Evolutionary conservation across 768 basidiomycete species (phyloP).

Genomic region (Kwoniella europaea): DNA sequence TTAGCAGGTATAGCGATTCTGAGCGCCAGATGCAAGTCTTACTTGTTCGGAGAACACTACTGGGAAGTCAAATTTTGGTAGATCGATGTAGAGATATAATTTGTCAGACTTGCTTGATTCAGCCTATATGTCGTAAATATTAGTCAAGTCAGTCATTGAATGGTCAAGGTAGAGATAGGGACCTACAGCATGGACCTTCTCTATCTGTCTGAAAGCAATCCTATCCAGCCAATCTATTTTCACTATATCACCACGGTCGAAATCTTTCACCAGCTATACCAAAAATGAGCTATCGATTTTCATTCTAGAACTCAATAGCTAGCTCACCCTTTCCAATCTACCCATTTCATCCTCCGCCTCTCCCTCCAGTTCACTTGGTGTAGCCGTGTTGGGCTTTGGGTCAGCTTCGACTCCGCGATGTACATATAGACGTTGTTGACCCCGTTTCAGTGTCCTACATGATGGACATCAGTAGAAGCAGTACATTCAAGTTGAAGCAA

Average conservation of each 20-base stretch:
- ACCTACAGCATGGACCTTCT: slow-evolving; percentile 86
- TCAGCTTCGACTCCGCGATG: slow-evolving; percentile 87
- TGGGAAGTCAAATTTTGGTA: slow-evolving; percentile 96
- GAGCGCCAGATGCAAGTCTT: slow-evolving; percentile 47
- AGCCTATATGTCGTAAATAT: slow-evolving; percentile 62
- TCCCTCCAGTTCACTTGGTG: slow-evolving; percentile 80
- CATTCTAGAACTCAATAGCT: background rate
- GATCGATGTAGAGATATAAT: slow-evolving; percentile 92
- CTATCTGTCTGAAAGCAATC: slow-evolving; percentile 90
- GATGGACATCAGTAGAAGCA: background rate
- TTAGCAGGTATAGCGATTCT: background rate
- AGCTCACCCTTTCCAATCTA: slow-evolving; percentile 78
- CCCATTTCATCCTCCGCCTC: slow-evolving; percentile 86
- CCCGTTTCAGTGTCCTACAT: slow-evolving; percentile 79
- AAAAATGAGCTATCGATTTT: slow-evolving; percentile 2
- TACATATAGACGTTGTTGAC: slow-evolving; percentile 84
- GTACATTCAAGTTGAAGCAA: slow-evolving; percentile 22
- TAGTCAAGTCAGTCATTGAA: background rate
- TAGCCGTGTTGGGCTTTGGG: slow-evolving; percentile 76
- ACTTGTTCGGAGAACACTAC: slow-evolving; percentile 92
- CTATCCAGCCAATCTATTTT: slow-evolving; percentile 97
- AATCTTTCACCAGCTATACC: slow-evolving; percentile 76
- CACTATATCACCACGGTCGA: slow-evolving; percentile 88
- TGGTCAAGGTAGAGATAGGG: background rate
- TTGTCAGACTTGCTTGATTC: slow-evolving; percentile 91